Conservation (phyloP, 1,284 basidiomycete species). For the Ceratobasidium sp. region DNA sequence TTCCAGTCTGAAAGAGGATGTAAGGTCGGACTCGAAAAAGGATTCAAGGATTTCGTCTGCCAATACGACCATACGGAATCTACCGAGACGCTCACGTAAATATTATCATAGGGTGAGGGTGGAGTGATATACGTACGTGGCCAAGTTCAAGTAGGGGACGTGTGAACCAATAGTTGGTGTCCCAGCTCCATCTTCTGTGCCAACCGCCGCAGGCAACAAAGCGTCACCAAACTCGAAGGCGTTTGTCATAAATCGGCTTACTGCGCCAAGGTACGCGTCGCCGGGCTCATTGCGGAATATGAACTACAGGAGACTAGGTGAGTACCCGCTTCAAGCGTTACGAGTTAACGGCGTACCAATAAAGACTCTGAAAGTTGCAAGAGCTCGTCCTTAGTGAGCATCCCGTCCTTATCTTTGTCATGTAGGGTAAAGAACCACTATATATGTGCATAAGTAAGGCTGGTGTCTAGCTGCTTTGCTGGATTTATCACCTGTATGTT, state of each 20-base stretch:
- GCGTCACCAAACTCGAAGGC: constrained; percentile 97
- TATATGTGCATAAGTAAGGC: not conserved
- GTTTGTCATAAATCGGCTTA: constrained; percentile 96
- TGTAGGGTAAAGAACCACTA: constrained; percentile 98
- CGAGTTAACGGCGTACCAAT: constrained; percentile 68
- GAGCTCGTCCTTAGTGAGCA: constrained; percentile 79
- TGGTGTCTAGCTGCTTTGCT: not conserved
- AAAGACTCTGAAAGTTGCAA: constrained; percentile 89
- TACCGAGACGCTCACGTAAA: constrained; percentile 56
- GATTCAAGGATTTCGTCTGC: constrained; percentile 95
- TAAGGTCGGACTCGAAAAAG: constrained; percentile 93
- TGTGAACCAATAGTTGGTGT: constrained; percentile 65
- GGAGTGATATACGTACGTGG: constrained; percentile 68
- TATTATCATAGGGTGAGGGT: not conserved
- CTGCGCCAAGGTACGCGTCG: constrained; percentile 95
- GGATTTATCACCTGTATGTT: constrained; percentile 74
- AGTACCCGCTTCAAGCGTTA: constrained; percentile 16
- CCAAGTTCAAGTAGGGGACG: constrained; percentile 88
- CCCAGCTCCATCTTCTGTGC: constrained; percentile 60
- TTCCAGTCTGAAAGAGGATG: constrained; percentile 87
- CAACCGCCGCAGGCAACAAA: constrained; percentile 63
- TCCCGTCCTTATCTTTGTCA: constrained; percentile 96
- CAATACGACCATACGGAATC: constrained; percentile 97
- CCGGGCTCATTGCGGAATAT: constrained; percentile 98
- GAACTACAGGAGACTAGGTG: constrained; percentile 68